phyloP scores from a whole-genome alignment of 257 asterid genomes.

The Handroanthus guayacan region DNA sequence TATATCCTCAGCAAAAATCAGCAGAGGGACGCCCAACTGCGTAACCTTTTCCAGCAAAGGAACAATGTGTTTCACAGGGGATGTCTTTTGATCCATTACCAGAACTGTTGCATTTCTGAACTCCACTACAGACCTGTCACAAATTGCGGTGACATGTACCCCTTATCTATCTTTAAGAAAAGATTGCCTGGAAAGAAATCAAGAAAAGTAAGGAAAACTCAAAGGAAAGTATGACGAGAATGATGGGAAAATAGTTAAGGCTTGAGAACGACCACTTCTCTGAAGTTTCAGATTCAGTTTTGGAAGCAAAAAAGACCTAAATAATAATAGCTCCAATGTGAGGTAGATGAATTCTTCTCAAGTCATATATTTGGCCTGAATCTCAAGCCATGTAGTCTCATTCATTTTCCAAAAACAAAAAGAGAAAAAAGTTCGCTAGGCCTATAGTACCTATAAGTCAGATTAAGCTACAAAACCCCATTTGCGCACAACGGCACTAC shows the following conservation, averaged over 20 bases:
- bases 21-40: constrained; percentile 85
- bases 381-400: not conserved
- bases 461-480: too few relatives aligned
- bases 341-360: not conserved
- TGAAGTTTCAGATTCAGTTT: not conserved
- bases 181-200: constrained; percentile 82
- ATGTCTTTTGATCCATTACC: constrained; percentile 89
- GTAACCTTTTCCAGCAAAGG: constrained; percentile 94
- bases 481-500: too few relatives aligned
- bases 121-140: constrained; percentile 78
- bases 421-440: too few relatives aligned
- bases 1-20: constrained; percentile 92
- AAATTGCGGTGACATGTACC: constrained; percentile 91
- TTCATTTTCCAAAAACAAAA: too few relatives aligned
- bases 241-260: constrained; percentile 7
- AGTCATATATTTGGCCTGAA: constrained; percentile 3
- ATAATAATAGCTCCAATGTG: too few relatives aligned
- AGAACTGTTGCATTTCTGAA: constrained; percentile 83
- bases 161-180: constrained; percentile 96
- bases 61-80: constrained; percentile 65
- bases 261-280: constrained; percentile 8
- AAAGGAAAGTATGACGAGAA: constrained; percentile 37
- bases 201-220: constrained; percentile 47
- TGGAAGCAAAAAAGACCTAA: not conserved
- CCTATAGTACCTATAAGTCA: too few relatives aligned